Conservation (phyloP, 768 basidiomycete genomes). For the Pisolithus microcarpus region DNA sequence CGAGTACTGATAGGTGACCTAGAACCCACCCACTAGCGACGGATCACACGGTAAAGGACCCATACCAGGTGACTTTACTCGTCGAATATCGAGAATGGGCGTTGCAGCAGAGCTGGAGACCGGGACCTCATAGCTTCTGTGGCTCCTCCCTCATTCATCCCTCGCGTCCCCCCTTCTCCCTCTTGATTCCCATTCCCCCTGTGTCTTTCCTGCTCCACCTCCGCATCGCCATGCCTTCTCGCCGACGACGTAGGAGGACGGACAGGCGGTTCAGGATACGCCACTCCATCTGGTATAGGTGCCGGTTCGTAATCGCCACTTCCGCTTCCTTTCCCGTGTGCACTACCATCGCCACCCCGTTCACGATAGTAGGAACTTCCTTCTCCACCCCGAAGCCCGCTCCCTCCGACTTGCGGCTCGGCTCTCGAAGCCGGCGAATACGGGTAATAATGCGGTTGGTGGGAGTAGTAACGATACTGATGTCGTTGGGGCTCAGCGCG, state of each 20-base stretch:
- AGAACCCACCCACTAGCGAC: too few species aligned
- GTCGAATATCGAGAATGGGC: constrained; percentile 27
- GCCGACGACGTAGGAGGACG: constrained; percentile 22
- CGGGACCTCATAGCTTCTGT: constrained; percentile 9
- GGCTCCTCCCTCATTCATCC: constrained; percentile 4
- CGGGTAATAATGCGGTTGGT: background rate
- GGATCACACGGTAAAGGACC: too few species aligned
- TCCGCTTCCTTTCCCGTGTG: background rate
- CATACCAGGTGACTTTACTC: background rate
- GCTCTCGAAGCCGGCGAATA: constrained; percentile 8
- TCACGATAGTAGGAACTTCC: too few species aligned
- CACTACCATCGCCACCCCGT: constrained; percentile 4
- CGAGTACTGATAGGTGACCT: too few species aligned
- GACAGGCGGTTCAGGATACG: constrained; percentile 20
- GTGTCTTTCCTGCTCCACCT: background rate
- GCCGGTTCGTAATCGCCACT: constrained; percentile 16
- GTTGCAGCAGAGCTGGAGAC: constrained; percentile 23
- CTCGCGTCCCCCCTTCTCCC: background rate
- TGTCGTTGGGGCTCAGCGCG: background rate
- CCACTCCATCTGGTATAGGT: constrained; percentile 21
- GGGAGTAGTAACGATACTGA: background rate
- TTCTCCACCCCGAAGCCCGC: background rate
- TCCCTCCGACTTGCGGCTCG: constrained; percentile 3
- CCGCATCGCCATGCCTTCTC: background rate
- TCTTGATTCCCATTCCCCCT: background rate